Conservation (phyloP, 768 basidiomycete genomes). For the Nevesoporus exiguus region DNA sequence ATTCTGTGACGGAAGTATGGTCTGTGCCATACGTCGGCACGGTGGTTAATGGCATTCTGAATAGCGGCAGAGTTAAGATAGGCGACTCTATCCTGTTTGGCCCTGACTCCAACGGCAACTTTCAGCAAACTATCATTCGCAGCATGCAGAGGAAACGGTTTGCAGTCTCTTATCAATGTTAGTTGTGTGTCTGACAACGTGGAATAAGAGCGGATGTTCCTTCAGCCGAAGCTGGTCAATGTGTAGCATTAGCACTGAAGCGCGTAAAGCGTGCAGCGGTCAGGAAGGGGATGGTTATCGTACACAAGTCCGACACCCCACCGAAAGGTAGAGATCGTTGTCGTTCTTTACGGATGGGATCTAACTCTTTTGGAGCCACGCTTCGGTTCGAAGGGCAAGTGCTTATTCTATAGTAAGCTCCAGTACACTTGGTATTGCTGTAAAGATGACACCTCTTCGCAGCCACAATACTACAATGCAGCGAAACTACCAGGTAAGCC, state of each 20-base stretch:
- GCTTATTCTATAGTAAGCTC: slow-evolving; percentile 80
- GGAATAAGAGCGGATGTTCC: slow-evolving; percentile 68
- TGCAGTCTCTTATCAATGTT: slow-evolving; percentile 13
- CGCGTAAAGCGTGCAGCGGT: slow-evolving; percentile 76
- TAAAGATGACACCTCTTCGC: slow-evolving; percentile 5
- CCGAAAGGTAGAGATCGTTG: slow-evolving; percentile 57
- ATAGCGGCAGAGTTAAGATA: slow-evolving; percentile 67
- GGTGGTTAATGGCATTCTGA: slow-evolving; percentile 81
- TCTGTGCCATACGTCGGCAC: slow-evolving; percentile 85
- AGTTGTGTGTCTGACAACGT: slow-evolving; percentile 2
- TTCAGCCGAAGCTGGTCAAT: slow-evolving; percentile 92
- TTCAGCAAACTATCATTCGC: slow-evolving; percentile 73
- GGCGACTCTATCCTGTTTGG: slow-evolving; percentile 85
- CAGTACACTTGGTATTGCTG: background rate
- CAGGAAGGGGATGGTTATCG: slow-evolving; percentile 93
- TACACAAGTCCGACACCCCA: slow-evolving; percentile 71
- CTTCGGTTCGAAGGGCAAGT: slow-evolving; percentile 91
- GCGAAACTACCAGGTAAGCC: slow-evolving; percentile 81
- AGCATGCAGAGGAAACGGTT: slow-evolving; percentile 93
- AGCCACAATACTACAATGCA: slow-evolving; percentile 93
- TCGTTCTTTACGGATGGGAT: background rate
- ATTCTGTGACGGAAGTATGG: slow-evolving; percentile 84
- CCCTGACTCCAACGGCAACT: slow-evolving; percentile 91
- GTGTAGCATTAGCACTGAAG: slow-evolving; percentile 91
- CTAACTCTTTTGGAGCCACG: slow-evolving; percentile 47